Evolutionary conservation across 2,329 filamentous ascomycete species (phyloP).

Genomic region (Coleophoma crateriformis): DNA sequence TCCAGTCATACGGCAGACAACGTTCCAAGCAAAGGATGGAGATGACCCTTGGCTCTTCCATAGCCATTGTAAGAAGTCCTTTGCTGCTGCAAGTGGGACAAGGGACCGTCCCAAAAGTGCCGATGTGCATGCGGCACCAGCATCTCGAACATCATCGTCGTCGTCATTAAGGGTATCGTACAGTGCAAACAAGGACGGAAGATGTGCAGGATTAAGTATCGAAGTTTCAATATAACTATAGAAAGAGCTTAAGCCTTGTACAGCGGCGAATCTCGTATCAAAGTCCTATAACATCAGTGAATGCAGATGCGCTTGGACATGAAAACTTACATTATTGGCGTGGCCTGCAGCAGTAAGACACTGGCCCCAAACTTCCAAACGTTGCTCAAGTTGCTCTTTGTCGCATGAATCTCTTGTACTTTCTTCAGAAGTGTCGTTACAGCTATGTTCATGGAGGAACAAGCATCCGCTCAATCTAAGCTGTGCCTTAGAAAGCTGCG

Average conservation of each 20-base stretch:
- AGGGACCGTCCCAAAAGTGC: slow-evolving; percentile 42
- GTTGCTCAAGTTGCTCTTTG: slow-evolving; percentile 7
- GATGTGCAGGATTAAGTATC: slow-evolving; percentile 24
- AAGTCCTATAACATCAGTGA: slow-evolving; percentile 42
- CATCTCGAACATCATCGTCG: slow-evolving; percentile 73
- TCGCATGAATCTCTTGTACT: too few species aligned
- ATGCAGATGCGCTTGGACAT: not conserved
- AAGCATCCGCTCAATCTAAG: slow-evolving; percentile 38
- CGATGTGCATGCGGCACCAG: slow-evolving; percentile 16
- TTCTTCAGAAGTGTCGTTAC: too few species aligned
- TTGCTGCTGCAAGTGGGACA: slow-evolving; percentile 11
- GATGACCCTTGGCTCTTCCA: slow-evolving; percentile 1
- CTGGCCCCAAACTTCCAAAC: slow-evolving; percentile 37
- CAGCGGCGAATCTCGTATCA: slow-evolving; percentile 57
- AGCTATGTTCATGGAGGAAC: not conserved
- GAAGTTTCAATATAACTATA: slow-evolving; percentile 26
- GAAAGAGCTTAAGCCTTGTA: slow-evolving; percentile 48
- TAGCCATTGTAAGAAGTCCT: slow-evolving; percentile 9
- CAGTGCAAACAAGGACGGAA: slow-evolving; percentile 57
- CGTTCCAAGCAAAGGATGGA: slow-evolving; percentile 3
- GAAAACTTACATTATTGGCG: slow-evolving; percentile 39
- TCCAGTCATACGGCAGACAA: slow-evolving; percentile 16
- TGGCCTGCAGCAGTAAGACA: slow-evolving; percentile 43
- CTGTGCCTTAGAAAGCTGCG: slow-evolving; percentile 41
- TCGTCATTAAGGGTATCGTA: slow-evolving; percentile 83